Conservation (phyloP, 1,284 basidiomycete genomes). For the Grifola frondosa region DNA sequence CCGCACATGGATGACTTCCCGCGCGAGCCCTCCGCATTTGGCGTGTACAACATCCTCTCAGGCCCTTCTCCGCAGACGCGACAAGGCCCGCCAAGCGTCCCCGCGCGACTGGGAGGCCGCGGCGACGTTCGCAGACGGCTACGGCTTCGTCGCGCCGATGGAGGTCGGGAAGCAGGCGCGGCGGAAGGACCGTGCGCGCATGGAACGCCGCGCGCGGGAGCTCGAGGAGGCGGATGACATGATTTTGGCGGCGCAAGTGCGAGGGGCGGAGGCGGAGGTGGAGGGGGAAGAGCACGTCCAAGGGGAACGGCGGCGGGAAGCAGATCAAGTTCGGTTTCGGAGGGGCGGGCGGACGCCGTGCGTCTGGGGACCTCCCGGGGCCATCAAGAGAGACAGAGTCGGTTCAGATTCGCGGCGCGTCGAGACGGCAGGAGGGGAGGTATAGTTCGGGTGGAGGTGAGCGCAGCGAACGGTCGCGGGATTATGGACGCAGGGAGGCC, state of each 20-base stretch:
- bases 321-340: conserved; percentile 41
- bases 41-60: conserved; percentile 59
- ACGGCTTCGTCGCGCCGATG: conserved; percentile 47
- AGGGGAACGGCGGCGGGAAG: conserved; percentile 21
- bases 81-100: conserved; percentile 26
- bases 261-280: conserved; percentile 5
- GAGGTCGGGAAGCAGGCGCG: conserved; percentile 66
- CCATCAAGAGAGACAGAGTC: conserved; percentile 30
- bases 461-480: conserved; percentile 10
- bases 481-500: conserved; percentile 10
- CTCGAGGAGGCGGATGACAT: conserved; percentile 45
- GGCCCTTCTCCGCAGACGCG: conserved; percentile 67
- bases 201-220: conserved; percentile 51
- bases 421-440: conserved; percentile 17
- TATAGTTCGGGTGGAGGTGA: conserved; percentile 18
- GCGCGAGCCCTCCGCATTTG: conserved; percentile 74
- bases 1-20: conserved; percentile 50
- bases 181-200: conserved; percentile 55
- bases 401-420: conserved; percentile 29
- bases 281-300: conserved; percentile 6
- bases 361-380: conserved; percentile 25
- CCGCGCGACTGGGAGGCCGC: conserved; percentile 31
- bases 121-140: conserved; percentile 38
- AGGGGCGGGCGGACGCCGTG: conserved; percentile 17
- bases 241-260: conserved; percentile 52